Conservation (phyloP, 176 grass and related monocot genomes). For the Hyparrhenia diplandra region DNA sequence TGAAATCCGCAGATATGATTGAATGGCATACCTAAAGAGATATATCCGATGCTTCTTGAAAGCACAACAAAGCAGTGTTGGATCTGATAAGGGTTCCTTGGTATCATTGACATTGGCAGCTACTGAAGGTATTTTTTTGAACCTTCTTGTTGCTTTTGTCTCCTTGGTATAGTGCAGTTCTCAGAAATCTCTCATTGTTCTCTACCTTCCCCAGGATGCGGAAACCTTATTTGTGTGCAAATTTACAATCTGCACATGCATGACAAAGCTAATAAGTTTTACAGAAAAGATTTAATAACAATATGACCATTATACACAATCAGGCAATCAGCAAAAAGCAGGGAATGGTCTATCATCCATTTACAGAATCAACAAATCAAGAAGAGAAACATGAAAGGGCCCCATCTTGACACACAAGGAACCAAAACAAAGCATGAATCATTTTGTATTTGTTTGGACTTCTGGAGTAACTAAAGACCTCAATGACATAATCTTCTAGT, state of each 20-base stretch:
- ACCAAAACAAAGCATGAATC: not conserved
- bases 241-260: conserved; percentile 65
- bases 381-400: not conserved
- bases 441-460: not conserved
- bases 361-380: not conserved
- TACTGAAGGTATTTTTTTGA: conserved; percentile 79
- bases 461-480: not conserved
- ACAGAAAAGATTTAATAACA: not conserved
- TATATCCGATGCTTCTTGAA: conserved; percentile 99
- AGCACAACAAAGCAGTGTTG: conserved; percentile 87
- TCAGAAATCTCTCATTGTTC: conserved; percentile 95
- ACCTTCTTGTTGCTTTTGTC: conserved; percentile 94
- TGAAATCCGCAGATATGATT: not conserved
- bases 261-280: not conserved
- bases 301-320: not conserved
- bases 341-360: not conserved
- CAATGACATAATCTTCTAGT: not conserved
- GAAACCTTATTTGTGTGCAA: conserved; percentile 94
- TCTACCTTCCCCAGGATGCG: conserved; percentile 93
- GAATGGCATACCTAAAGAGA: conserved; percentile 76
- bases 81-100: conserved; percentile 89
- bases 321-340: not conserved
- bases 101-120: conserved; percentile 84
- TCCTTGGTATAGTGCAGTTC: conserved; percentile 94
- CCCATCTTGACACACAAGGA: not conserved